Conservation (phyloP, 192 early-diverging fungal species). For the Phycomyces blakesleeanus region DNA sequence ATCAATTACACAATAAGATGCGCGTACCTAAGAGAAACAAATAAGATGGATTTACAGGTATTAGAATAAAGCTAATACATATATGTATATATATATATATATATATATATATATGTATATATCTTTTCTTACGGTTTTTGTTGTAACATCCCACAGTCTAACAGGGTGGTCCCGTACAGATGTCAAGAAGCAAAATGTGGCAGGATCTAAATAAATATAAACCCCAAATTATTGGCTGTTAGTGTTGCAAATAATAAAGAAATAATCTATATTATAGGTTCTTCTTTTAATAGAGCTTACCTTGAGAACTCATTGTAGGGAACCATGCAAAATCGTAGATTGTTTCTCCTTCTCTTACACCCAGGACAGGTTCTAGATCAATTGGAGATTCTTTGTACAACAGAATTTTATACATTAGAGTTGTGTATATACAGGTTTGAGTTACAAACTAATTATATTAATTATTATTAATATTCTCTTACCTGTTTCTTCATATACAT, state of each 20-base stretch:
- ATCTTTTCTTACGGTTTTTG: constrained; percentile 52
- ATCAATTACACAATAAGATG: constrained; percentile 64
- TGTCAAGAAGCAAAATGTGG: constrained; percentile 57
- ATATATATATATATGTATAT: no score
- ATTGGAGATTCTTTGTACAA: background rate
- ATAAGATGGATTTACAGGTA: no score
- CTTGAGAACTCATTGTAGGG: constrained; percentile 54
- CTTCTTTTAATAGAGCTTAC: constrained; percentile 7
- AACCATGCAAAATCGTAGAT: constrained; percentile 66
- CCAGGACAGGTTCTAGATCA: constrained; percentile 11
- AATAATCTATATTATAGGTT: background rate
- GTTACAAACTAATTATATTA: no score
- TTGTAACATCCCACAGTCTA: constrained; percentile 68
- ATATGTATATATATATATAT: no score
- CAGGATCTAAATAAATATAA: constrained; percentile 47
- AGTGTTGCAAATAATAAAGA: background rate
- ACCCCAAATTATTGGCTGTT: background rate
- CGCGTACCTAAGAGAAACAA: constrained; percentile 41
- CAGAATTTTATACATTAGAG: no score
- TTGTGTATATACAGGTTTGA: no score
- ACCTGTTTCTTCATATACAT: constrained; percentile 3
- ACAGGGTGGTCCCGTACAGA: constrained; percentile 74
- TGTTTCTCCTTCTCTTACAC: constrained; percentile 45
- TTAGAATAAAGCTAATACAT: no score
- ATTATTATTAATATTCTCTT: no score